phyloP scores from a whole-genome alignment of 495 filamentous ascomycete species.

The Neurospora sp. region DNA sequence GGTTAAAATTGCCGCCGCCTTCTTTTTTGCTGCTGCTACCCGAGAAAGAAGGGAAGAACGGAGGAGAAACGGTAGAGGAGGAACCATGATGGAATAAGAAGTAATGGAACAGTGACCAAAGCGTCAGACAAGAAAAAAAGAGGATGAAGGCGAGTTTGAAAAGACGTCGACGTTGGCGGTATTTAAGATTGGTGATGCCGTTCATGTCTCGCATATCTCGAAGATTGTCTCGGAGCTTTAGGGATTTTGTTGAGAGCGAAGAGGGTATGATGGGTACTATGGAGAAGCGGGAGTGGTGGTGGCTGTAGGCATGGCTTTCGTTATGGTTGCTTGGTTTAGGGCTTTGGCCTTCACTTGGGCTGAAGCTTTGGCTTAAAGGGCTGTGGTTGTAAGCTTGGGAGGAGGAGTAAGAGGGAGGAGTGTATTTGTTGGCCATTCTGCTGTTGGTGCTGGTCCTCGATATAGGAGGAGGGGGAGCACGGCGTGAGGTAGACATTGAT shows the following conservation, averaged over 20 bases:
- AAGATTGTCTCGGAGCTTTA: background rate
- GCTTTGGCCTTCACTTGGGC: background rate
- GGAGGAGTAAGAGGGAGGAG: background rate
- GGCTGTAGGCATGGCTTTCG: background rate
- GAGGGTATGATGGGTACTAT: background rate
- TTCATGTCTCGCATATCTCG: background rate
- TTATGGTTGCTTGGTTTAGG: background rate
- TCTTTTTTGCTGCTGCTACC: background rate
- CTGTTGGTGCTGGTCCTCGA: background rate
- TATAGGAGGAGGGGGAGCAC: background rate
- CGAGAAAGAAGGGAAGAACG: background rate
- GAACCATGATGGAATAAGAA: background rate
- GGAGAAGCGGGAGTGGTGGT: background rate
- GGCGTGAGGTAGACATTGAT: background rate
- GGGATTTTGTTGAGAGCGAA: background rate
- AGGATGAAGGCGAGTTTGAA: background rate
- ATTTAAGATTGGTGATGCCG: background rate
- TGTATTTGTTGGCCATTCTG: background rate
- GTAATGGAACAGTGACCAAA: background rate
- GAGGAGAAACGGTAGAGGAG: background rate
- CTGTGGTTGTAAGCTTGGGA: background rate
- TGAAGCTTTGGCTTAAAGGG: background rate
- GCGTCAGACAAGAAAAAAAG: background rate
- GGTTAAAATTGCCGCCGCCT: background rate
- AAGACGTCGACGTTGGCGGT: background rate